Base-by-base conservation (phyloP, 2,329 filamentous ascomycete species). In the Didymella exigua region DNA sequence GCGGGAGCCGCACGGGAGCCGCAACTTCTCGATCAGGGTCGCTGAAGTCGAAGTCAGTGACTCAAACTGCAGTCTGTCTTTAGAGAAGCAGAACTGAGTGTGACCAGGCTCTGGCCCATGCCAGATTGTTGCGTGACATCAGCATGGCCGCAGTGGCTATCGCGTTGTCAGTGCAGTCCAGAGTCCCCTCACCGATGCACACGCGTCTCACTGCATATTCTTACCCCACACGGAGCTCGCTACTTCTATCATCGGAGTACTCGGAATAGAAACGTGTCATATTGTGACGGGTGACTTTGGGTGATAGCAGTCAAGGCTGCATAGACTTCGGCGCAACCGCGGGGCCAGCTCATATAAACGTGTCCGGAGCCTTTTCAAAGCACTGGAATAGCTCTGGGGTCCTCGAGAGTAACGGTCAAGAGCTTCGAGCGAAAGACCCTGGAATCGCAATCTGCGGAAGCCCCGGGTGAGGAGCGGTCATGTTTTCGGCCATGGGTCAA, bases 101-200 rank as follows among this genome's bases (percentile, higher is more conserved):
- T 55, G 10, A 16, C 9, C 23, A 55, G 10, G 31, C 41, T 36
- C 5, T 26, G 14, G 16, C 31, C 7, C 21, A 31, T 19, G 29
- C 50, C 26, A 19, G n/a, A 7, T 7, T 23, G 30, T 50, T 55
- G 46, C 47, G 52, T 46, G 46, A 55, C 37, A 27, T 41, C 41
- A 37, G 3, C 16, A 38, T 29, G 24, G 14, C 21, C 21, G 36
- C 19, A 33, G 33, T 46, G 24, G 24, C 23, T 50, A 37, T 38
- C 36, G 29, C 34, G 16, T 30, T 38, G 41, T 42, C 41, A 45
- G 42, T 46, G 18, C 30, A 36, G 24, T 36, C n/a, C 42, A 30
- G 29, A 36, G 11, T n/a, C 8, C 26, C 38, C 29, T 46, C 30
- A 27, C 24, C 29, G 13, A 46, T 47, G 43, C 41, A 38, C 33